Conservation (phyloP, 257 asterid species). For the Nicotiana undulata region DNA sequence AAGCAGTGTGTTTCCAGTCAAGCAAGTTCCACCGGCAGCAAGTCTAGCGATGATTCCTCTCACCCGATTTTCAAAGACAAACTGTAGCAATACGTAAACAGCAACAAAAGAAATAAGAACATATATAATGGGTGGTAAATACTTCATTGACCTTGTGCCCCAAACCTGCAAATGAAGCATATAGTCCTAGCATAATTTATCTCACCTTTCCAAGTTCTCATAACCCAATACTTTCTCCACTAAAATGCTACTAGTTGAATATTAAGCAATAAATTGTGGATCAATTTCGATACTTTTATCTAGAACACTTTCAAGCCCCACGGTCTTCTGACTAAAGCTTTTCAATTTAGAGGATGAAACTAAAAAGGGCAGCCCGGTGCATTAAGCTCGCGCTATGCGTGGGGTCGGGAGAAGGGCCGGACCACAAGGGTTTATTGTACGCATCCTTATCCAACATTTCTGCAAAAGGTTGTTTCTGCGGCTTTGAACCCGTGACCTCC, state of each 20-base stretch:
- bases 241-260: background rate
- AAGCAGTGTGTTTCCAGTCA: background rate
- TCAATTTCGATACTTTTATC: background rate
- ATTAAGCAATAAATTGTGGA: background rate
- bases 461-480: too few relatives aligned
- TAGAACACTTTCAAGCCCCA: background rate
- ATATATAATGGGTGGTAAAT: background rate
- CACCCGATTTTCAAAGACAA: background rate
- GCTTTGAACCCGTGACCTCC: too few relatives aligned
- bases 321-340: background rate
- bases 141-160: background rate
- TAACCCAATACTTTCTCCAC: background rate
- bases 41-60: constrained; percentile 1
- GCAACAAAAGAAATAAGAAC: background rate
- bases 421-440: too few relatives aligned
- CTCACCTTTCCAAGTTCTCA: background rate
- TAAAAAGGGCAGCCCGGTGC: background rate
- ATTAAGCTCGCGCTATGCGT: too few relatives aligned
- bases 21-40: background rate
- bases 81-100: background rate
- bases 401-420: too few relatives aligned
- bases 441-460: too few relatives aligned
- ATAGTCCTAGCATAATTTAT: background rate
- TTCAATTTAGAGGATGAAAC: background rate
- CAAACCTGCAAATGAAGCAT: background rate